Conservation (phyloP, 1,284 basidiomycete genomes). For the Anthracocystis setariae region DNA sequence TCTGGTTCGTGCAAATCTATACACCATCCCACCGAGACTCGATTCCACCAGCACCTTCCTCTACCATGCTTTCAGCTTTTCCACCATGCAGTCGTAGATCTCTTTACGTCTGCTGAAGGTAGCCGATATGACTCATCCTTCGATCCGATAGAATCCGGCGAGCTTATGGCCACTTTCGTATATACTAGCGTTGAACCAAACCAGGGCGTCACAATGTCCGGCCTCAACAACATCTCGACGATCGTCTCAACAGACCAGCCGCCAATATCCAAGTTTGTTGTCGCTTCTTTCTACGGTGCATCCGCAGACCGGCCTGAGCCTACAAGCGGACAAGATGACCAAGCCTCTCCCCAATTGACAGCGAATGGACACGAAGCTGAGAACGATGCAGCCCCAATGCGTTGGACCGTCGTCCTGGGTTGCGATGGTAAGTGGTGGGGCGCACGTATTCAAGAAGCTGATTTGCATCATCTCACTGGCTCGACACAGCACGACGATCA, state of each 20-base stretch:
- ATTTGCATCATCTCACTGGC: background rate
- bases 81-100: too few relatives aligned
- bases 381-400: background rate
- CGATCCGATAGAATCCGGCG: too few relatives aligned
- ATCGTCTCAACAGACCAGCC: constrained; percentile 11
- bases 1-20: background rate
- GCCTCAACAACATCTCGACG: constrained; percentile 15
- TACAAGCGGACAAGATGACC: too few relatives aligned
- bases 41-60: background rate
- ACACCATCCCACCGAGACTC: background rate
- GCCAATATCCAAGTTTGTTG: constrained; percentile 2
- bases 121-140: too few relatives aligned
- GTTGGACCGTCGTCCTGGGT: constrained; percentile 20
- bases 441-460: background rate
- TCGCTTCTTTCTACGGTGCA: background rate
- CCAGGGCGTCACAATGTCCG: constrained; percentile 6
- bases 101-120: background rate
- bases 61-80: background rate
- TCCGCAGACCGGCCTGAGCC: too few relatives aligned
- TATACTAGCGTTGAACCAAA: too few relatives aligned
- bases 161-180: too few relatives aligned
- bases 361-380: background rate
- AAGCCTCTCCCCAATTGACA: too few relatives aligned
- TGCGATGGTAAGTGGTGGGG: constrained; percentile 29
- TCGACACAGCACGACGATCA: too few relatives aligned